These are phyloP conservation scores for Breynia disticha DNA, from an alignment of 441 rosid genomes.

Conservation along the genomic window DNA sequence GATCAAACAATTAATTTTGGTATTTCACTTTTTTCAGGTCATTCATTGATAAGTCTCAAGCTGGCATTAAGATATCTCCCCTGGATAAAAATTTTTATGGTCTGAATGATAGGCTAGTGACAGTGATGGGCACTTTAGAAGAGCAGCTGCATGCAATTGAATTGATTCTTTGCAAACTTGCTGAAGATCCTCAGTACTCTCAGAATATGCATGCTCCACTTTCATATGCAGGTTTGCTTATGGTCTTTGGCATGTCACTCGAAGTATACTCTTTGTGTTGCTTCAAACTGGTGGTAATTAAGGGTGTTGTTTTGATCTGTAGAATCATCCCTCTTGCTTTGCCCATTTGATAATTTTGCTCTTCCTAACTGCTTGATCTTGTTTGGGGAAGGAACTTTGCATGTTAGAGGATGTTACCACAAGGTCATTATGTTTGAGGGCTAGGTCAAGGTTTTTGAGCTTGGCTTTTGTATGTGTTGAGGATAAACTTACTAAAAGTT, in stretches of 20 bases:
- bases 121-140: conserved; percentile 73
- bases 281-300: not conserved
- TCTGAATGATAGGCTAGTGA: conserved; percentile 89
- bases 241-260: conserved; percentile 13
- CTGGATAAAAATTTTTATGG: conserved; percentile 84
- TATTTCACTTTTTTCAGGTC: conserved; percentile 42
- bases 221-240: conserved; percentile 74
- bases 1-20: too few relatives aligned
- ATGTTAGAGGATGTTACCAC: too few relatives aligned
- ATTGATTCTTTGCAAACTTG: conserved; percentile 72
- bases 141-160: conserved; percentile 91
- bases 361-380: not conserved
- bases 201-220: conserved; percentile 79
- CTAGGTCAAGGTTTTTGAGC: too few relatives aligned
- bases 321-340: not conserved
- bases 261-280: too few relatives aligned
- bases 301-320: not conserved
- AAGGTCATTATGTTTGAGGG: too few relatives aligned
- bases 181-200: conserved; percentile 76
- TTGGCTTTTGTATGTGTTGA: too few relatives aligned
- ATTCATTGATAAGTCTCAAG: conserved; percentile 92
- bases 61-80: conserved; percentile 90
- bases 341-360: not conserved
- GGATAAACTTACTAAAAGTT: too few relatives aligned
- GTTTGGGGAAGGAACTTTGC: not conserved